phyloP scores from a whole-genome alignment of 768 basidiomycete genomes.

The Tulasnella sp. region DNA sequence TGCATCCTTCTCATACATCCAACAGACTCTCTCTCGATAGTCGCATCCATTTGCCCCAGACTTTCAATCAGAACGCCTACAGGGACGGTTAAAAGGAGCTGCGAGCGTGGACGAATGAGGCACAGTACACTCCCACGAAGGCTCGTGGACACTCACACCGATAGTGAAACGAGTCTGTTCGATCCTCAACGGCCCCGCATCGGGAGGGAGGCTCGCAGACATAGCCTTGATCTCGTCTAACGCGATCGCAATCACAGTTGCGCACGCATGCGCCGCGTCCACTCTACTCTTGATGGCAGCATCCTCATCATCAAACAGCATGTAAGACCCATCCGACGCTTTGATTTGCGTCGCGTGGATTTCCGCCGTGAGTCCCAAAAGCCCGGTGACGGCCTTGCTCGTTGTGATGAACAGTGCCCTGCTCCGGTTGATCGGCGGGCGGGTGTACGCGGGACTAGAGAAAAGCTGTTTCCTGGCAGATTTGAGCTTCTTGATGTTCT shows the following conservation, averaged over 20 bases:
- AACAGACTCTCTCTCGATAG: background rate
- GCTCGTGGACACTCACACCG: background rate
- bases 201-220: background rate
- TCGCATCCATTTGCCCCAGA: background rate
- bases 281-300: background rate
- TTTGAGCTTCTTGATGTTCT: background rate
- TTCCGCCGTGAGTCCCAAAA: background rate
- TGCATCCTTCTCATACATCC: background rate
- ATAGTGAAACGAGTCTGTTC: background rate
- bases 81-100: background rate
- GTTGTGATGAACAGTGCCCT: background rate
- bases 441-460: background rate
- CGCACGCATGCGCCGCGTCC: background rate
- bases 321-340: background rate
- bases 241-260: background rate
- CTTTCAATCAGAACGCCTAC: background rate
- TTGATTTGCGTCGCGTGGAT: background rate
- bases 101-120: background rate
- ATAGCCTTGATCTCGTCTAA: background rate
- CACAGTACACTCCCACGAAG: too few species aligned
- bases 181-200: background rate
- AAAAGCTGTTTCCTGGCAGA: background rate
- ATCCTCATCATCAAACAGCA: conserved; percentile 1
- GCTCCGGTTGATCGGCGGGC: background rate
- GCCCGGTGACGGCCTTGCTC: background rate